Base-by-base conservation (phyloP, 2,329 filamentous ascomycete genomes). In the Sporothrix brasiliensis region DNA sequence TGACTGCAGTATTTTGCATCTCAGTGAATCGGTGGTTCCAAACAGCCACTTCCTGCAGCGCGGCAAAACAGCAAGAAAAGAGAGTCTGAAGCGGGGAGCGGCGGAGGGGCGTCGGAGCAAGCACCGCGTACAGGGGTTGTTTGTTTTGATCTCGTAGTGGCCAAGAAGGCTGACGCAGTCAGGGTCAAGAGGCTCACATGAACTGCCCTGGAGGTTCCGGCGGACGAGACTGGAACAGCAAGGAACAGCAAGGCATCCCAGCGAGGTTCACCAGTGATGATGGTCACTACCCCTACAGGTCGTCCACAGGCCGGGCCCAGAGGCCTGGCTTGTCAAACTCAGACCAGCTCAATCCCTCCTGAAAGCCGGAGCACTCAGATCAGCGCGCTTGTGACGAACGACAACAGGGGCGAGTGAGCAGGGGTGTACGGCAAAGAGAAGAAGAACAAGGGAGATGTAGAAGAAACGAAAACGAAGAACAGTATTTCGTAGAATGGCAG, bases 401-500 rank as follows among this genome's bases (percentile, higher is more conserved):
- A 61, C 56, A 24, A 19, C 27, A 21, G 39, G 34, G 10, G n/a
- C n/a, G 56, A 24, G 44, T n/a, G 10, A 10, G n/a, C 10, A 34
- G 27, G 14, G 9, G 52, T 14, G 52, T 21, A 24, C 7, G 13
- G 50, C 0, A 30, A 27, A 34, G 34, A 9, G 34, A 34, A 34
- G 14, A 50, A n/a, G n/a, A 21, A 21, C 21, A 27, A 21, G 41
- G 3, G 11, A n/a, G 4, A 58, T 9, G 24, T 24, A 21, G 10
- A 49, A n/a, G 56, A 16, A 19, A n/a, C 44, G 50, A 56, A 39
- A 24, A 24, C 21, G 27, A 24, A 65, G 41, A 50, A 69, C 69
- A 60, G 71, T 74, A n/a, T n/a, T n/a, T n/a, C n/a, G n/a, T n/a
- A 71, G 74, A 70, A 71, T 71, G 72, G 72, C 67, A 69, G 68